Evolutionary conservation across 805 yeast genomes (phyloP).

Genomic region (Candida caryicola): DNA sequence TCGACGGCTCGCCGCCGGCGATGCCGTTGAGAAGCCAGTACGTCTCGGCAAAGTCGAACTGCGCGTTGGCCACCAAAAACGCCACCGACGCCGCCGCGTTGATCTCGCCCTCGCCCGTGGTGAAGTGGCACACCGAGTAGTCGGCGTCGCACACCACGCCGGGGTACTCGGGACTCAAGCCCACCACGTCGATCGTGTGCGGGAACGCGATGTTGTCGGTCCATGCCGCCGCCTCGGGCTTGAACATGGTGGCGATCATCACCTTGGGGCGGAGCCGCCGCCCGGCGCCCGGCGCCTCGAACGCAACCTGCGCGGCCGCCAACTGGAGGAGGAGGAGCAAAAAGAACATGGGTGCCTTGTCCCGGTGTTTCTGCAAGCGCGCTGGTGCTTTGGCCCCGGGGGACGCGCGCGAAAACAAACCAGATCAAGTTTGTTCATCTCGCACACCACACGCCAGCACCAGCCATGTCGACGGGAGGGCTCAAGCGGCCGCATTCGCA

Average conservation of each 20-base stretch:
- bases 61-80: constrained; percentile 50
- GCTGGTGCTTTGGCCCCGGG: too few relatives aligned
- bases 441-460: too few relatives aligned
- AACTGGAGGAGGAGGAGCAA: neutral
- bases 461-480: neutral
- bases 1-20: constrained; percentile 59
- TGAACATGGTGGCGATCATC: constrained; percentile 4
- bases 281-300: neutral
- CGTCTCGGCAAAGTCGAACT: constrained; percentile 56
- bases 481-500: neutral
- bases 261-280: constrained; percentile 3
- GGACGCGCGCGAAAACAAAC: neutral
- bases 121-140: constrained; percentile 55
- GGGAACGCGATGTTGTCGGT: constrained; percentile 1
- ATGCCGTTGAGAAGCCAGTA: constrained; percentile 65
- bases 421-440: too few relatives aligned
- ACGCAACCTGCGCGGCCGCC: neutral
- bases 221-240: constrained; percentile 5
- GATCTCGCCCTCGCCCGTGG: constrained; percentile 69
- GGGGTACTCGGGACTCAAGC: constrained; percentile 60
- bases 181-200: constrained; percentile 58
- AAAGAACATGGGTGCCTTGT: too few relatives aligned
- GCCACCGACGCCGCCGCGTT: constrained; percentile 61
- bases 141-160: constrained; percentile 51
- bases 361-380: too few relatives aligned